Percentiles rank a stretch among this genome's conserved stretches.
These are phyloP conservation scores for Decorospora gaudefroyi DNA, from an alignment of 2,329 filamentous ascomycete genomes.

Conservation along the genomic window DNA sequence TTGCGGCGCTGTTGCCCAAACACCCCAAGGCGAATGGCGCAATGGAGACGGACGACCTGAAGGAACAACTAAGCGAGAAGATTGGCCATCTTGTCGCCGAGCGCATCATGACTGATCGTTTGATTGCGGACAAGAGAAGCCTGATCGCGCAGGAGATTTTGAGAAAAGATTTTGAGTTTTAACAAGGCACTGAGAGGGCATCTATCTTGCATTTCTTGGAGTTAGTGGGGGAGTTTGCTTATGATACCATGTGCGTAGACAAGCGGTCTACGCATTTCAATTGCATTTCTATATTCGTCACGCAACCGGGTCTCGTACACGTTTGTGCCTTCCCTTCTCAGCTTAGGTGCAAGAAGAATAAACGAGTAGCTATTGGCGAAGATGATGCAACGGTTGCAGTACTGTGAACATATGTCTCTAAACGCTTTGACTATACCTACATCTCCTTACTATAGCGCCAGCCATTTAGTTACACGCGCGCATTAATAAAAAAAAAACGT, in stretches of 20 bases:
- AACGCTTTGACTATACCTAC: no score
- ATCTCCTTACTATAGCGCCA: no score
- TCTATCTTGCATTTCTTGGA: slow-evolving; percentile 5
- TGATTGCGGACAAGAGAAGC: slow-evolving; percentile 48
- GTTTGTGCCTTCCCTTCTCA: no score
- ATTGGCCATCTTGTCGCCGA: slow-evolving; percentile 48
- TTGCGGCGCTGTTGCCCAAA: slow-evolving; percentile 53
- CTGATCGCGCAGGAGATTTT: slow-evolving; percentile 16
- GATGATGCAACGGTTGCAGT: no score
- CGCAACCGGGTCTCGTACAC: no score
- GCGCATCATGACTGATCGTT: slow-evolving; percentile 42
- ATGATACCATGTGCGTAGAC: slow-evolving; percentile 8
- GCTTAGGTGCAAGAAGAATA: no score
- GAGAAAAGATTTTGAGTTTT: slow-evolving; percentile 12
- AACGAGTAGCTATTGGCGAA: no score
- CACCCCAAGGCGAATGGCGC: slow-evolving; percentile 43
- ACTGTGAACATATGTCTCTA: no score
- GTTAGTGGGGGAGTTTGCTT: slow-evolving; percentile 2
- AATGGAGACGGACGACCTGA: slow-evolving; percentile 45
- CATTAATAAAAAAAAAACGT: no score
- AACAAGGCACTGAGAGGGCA: neutral
- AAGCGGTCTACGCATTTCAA: no score
- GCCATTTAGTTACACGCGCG: no score
- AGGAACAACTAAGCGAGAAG: slow-evolving; percentile 49
- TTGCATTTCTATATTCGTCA: no score